These are phyloP conservation scores for Tolypocladium capitatum DNA, from an alignment of 2,329 filamentous ascomycete species.

Conservation along the genomic window DNA sequence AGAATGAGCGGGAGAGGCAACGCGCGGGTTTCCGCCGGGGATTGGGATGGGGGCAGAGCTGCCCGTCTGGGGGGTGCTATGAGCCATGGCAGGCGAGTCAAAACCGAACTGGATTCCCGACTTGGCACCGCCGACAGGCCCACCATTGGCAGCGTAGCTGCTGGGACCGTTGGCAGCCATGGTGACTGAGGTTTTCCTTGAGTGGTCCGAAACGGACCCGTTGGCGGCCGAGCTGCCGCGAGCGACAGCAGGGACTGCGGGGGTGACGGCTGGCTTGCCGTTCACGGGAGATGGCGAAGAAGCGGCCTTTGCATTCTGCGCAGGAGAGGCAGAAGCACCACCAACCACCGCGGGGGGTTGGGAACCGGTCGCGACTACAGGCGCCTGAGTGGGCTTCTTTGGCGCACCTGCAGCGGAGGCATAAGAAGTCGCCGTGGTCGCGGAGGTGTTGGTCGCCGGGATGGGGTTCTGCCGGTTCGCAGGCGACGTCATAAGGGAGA, in stretches of 20 bases:
- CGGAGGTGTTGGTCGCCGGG: constrained; percentile 44
- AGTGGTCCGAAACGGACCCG: constrained; percentile 59
- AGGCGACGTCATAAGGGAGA: constrained; percentile 46
- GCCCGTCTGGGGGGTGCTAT: constrained; percentile 50
- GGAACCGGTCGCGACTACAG: constrained; percentile 47
- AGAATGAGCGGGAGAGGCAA: constrained; percentile 74
- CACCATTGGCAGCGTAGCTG: constrained; percentile 66
- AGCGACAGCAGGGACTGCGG: constrained; percentile 53
- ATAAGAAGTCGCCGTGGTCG: constrained; percentile 49
- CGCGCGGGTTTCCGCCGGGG: constrained; percentile 51
- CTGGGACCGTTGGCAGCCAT: constrained; percentile 74
- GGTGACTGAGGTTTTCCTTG: constrained; percentile 78
- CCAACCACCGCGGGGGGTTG: constrained; percentile 40
- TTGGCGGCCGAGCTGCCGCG: constrained; percentile 53
- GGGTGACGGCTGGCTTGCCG: constrained; percentile 61
- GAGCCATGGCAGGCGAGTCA: constrained; percentile 52
- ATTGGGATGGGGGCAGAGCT: constrained; percentile 47
- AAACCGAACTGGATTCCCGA: constrained; percentile 73
- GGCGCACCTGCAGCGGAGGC: constrained; percentile 51
- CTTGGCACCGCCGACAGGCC: constrained; percentile 42
- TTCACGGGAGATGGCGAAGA: constrained; percentile 70
- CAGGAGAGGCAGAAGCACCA: constrained; percentile 34
- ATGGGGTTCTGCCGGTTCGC: constrained; percentile 38
- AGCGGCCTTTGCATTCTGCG: constrained; percentile 47
- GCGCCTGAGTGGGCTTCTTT: constrained; percentile 49